Evolutionary conservation across 495 filamentous ascomycete species (phyloP).

Genomic region (Ramalina peruviana): DNA sequence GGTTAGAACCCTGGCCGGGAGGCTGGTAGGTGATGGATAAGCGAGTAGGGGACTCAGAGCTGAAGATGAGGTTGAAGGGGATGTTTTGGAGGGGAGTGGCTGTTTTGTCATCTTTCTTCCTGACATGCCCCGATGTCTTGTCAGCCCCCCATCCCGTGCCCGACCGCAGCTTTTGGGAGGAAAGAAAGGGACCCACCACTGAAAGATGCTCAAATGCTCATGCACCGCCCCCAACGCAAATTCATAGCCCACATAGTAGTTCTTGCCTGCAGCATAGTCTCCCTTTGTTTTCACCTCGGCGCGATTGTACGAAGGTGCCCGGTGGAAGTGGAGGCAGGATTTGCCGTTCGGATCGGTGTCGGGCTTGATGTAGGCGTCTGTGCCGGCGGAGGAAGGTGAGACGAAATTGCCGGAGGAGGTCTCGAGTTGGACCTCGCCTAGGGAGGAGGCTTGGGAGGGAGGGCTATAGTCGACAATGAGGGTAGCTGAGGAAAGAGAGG

Average conservation of each 20-base stretch:
- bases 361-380: constrained; percentile 15
- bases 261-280: constrained; percentile 13
- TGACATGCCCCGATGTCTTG: neutral
- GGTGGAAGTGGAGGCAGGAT: constrained; percentile 18
- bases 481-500: neutral
- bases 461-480: constrained; percentile 1
- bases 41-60: constrained; percentile 2
- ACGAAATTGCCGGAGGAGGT: neutral
- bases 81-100: constrained; percentile 18
- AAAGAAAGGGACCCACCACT: constrained; percentile 14
- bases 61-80: constrained; percentile 19
- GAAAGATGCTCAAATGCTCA: constrained; percentile 19
- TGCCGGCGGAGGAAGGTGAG: neutral
- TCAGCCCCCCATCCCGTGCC: constrained; percentile 8
- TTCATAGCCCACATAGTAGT: constrained; percentile 24
- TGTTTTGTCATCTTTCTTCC: constrained; percentile 8
- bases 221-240: constrained; percentile 15
- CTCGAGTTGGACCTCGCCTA: constrained; percentile 5
- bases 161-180: neutral
- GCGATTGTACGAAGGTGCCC: constrained; percentile 20
- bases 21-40: constrained; percentile 18
- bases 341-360: constrained; percentile 14
- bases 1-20: constrained; percentile 6
- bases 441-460: neutral
- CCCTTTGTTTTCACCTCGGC: constrained; percentile 19